These are phyloP conservation scores for Quaeritorhiza haematococci DNA, from an alignment of 371 early-diverging fungal species.

Conservation along the genomic window DNA sequence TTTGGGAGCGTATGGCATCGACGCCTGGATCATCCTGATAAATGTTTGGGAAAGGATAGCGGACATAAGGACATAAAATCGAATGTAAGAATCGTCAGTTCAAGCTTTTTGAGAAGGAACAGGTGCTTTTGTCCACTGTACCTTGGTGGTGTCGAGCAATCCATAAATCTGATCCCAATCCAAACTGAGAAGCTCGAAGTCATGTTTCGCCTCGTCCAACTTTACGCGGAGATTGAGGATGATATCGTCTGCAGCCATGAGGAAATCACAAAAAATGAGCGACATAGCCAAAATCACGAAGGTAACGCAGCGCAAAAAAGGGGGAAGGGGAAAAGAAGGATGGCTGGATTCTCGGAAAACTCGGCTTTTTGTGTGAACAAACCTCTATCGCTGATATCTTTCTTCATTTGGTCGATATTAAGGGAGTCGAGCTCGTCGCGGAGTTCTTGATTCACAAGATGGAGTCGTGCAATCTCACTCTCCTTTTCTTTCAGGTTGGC, in stretches of 20 bases:
- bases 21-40: too few relatives aligned
- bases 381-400: constrained; percentile 24
- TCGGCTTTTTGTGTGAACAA: not conserved
- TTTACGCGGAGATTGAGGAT: constrained; percentile 20
- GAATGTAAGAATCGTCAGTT: too few relatives aligned
- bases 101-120: too few relatives aligned
- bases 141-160: too few relatives aligned
- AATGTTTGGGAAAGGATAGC: too few relatives aligned
- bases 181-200: constrained; percentile 40
- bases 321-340: too few relatives aligned
- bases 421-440: constrained; percentile 11
- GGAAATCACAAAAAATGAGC: not conserved
- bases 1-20: constrained; percentile 6
- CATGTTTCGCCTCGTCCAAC: constrained; percentile 28
- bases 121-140: too few relatives aligned
- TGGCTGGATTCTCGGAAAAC: too few relatives aligned
- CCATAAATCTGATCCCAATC: too few relatives aligned
- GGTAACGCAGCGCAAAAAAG: too few relatives aligned
- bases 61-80: too few relatives aligned
- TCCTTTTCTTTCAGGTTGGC: not conserved
- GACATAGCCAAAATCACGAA: not conserved
- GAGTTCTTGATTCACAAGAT: not conserved
- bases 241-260: constrained; percentile 18
- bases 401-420: constrained; percentile 13
- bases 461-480: not conserved